Conservation (phyloP, 164 flowering plant species). For the Chloranthus sessilifolius region DNA sequence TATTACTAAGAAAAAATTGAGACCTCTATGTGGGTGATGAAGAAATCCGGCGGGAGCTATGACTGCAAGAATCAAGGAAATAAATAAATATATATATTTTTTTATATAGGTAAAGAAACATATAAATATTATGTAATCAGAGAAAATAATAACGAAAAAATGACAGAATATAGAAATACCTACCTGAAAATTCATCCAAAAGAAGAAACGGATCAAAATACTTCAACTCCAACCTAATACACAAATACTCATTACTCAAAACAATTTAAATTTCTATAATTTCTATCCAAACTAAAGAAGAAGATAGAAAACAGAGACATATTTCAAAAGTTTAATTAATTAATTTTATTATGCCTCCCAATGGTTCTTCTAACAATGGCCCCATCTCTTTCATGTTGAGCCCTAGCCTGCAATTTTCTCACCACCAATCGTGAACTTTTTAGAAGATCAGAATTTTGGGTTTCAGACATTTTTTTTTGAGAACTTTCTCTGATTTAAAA, state of each 20-base stretch:
- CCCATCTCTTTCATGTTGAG: constrained; percentile 64
- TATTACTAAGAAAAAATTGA: neutral
- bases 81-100: neutral
- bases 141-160: neutral
- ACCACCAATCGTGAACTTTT: constrained; percentile 34
- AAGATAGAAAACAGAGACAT: too few species aligned
- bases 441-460: too few species aligned
- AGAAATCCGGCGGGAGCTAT: constrained; percentile 88
- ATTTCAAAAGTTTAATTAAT: constrained; percentile 6
- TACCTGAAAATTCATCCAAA: constrained; percentile 84
- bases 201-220: constrained; percentile 82
- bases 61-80: constrained; percentile 45
- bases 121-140: neutral
- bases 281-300: constrained; percentile 13
- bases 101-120: neutral
- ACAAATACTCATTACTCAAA: neutral
- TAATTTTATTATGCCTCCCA: too few species aligned
- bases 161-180: constrained; percentile 18
- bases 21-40: constrained; percentile 96
- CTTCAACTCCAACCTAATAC: constrained; percentile 65
- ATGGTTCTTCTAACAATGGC: constrained; percentile 74
- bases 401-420: constrained; percentile 50
- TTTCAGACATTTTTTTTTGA: too few species aligned
- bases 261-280: too few species aligned
- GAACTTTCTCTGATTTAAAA: too few species aligned